Evolutionary conservation across 2,329 filamentous ascomycete genomes (phyloP).

Genomic region (Exophiala dermatitidis): DNA sequence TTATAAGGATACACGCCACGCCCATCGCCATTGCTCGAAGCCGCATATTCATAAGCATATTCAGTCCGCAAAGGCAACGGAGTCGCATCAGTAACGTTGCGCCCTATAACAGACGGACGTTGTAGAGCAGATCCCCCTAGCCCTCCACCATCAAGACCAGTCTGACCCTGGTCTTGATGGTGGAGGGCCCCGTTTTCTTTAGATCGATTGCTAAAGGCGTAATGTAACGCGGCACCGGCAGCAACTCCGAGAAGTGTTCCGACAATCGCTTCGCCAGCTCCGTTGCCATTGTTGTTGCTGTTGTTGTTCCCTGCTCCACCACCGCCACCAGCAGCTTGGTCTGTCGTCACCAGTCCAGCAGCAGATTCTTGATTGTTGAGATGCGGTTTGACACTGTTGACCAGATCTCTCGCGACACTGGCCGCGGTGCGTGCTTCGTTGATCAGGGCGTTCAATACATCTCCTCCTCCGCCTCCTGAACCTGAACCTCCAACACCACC

Average conservation of each 20-base stretch:
- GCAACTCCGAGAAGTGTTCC: conserved; percentile 73
- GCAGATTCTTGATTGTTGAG: neutral
- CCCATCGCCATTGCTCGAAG: conserved; percentile 1
- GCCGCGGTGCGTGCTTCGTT: conserved; percentile 35
- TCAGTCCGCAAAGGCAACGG: conserved; percentile 9
- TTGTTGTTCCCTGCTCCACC: conserved; percentile 4
- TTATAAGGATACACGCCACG: conserved; percentile 10
- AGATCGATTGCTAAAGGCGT: conserved; percentile 58
- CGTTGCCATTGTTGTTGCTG: conserved; percentile 21
- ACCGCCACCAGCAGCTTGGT: too few species aligned
- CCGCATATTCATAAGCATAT: neutral
- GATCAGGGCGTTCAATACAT: conserved; percentile 32
- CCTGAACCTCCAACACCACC: too few species aligned
- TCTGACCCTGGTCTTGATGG: neutral
- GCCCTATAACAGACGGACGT: conserved; percentile 11
- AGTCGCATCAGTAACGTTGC: conserved; percentile 13
- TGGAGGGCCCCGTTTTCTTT: conserved; percentile 11
- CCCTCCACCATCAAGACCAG: neutral
- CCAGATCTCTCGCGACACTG: conserved; percentile 23
- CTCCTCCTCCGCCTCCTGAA: too few species aligned
- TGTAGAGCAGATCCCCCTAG: neutral
- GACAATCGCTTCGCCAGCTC: conserved; percentile 57
- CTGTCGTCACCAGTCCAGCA: neutral
- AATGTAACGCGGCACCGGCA: conserved; percentile 68
- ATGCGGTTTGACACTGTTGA: conserved; percentile 22